phyloP scores from a whole-genome alignment of 169 alveolate genomes.

The Cryptosporidium baileyi region DNA sequence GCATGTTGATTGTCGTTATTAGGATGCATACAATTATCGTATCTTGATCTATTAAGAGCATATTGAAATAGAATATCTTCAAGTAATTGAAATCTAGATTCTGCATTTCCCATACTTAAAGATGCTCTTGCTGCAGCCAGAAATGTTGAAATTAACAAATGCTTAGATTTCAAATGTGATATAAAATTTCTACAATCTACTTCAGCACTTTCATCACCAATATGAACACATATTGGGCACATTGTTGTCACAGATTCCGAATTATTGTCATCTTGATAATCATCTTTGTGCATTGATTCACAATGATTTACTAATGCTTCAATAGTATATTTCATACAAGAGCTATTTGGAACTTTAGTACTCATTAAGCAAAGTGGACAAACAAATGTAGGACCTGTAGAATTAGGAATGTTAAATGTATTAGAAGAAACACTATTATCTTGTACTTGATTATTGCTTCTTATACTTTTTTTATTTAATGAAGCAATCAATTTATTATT shows the following conservation, averaged over 20 bases:
- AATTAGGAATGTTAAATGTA: neutral
- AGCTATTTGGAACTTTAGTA: conserved; percentile 5
- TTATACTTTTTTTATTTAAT: neutral
- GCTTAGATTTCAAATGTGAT: conserved; percentile 37
- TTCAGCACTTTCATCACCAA: conserved; percentile 66
- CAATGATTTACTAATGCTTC: conserved; percentile 47
- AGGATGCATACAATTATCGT: conserved; percentile 8
- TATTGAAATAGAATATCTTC: conserved; percentile 65
- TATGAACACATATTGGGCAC: conserved; percentile 68
- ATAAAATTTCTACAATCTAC: conserved; percentile 19
- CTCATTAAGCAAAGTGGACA: conserved; percentile 59
- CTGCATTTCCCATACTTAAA: neutral
- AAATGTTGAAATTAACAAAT: conserved; percentile 39
- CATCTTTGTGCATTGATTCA: conserved; percentile 31
- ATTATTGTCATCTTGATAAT: neutral
- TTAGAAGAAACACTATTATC: neutral
- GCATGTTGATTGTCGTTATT: neutral
- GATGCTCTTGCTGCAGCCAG: conserved; percentile 70
- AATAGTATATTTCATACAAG: conserved; percentile 39
- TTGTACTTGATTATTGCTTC: conserved; percentile 1
- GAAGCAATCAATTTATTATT: conserved; percentile 12
- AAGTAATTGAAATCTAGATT: conserved; percentile 48
- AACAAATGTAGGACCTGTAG: conserved; percentile 51
- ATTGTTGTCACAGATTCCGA: neutral
- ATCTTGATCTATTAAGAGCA: conserved; percentile 55